phyloP scores from a whole-genome alignment of 1,284 basidiomycete species.

The Boletus semigastroideus region DNA sequence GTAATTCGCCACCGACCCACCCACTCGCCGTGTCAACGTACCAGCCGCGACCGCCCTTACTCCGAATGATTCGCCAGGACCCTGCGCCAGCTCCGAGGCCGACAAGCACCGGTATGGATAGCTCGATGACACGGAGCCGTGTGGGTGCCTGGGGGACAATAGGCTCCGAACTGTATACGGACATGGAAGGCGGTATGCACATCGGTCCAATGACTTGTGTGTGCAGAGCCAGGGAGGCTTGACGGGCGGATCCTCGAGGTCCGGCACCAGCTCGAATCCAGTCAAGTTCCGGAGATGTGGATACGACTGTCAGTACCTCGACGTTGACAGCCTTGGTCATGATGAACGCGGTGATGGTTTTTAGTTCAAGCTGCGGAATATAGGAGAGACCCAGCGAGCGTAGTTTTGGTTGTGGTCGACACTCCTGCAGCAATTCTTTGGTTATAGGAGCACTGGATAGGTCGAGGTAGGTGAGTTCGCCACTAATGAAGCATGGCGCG shows the following conservation, averaged over 20 bases:
- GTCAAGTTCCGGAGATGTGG: constrained; percentile 76
- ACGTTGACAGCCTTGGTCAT: constrained; percentile 70
- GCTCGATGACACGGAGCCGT: constrained; percentile 84
- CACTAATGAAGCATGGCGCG: constrained; percentile 82
- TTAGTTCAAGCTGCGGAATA: constrained; percentile 72
- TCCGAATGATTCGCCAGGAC: constrained; percentile 85
- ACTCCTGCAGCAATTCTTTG: constrained; percentile 56
- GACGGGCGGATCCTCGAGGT: constrained; percentile 44
- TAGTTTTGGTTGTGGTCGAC: constrained; percentile 71
- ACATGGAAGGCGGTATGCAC: constrained; percentile 75
- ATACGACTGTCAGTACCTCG: constrained; percentile 83
- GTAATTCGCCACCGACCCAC: constrained; percentile 63
- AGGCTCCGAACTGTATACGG: constrained; percentile 42
- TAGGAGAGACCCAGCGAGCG: constrained; percentile 88
- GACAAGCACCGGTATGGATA: constrained; percentile 74
- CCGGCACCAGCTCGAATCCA: constrained; percentile 42
- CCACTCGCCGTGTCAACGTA: constrained; percentile 88
- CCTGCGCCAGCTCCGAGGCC: constrained; percentile 75
- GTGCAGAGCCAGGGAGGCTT: constrained; percentile 65
- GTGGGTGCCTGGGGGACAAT: constrained; percentile 57
- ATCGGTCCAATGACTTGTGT: constrained; percentile 74
- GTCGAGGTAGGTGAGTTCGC: constrained; percentile 84
- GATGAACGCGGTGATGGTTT: constrained; percentile 71
- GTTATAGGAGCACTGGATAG: constrained; percentile 83
- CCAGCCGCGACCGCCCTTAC: constrained; percentile 94